Base-by-base conservation (phyloP, 768 basidiomycete species). In the Hydnomerulius pinastri region DNA sequence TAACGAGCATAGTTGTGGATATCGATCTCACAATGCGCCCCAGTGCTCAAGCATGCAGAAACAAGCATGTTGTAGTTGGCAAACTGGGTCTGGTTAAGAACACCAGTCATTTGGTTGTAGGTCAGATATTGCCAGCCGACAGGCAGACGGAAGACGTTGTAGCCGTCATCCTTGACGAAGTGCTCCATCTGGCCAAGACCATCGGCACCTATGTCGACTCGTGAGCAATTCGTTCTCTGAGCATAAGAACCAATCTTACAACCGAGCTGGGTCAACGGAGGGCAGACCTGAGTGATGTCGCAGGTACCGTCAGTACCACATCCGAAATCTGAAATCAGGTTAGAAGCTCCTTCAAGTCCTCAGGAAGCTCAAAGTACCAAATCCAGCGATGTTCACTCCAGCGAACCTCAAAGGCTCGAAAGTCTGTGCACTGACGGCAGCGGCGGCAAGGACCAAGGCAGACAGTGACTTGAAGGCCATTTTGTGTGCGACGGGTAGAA, bases 1-100 rank as follows among this genome's bases (percentile, higher is more conserved):
- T 73, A 84, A 25, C 83, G 69, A 20, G 80, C 83, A 48, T 83
- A 83, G 63, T 83, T 85, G 64, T 82, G 81, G 33, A 79, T 72
- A 63, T 84, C 83, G 43, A 85, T 73, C 56, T 77, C 77, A 50
- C 77, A 84, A 38, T 65, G 69, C 12, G 80, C 77, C 0, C 81
- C 81, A 2, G 77, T 75, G 6, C 51, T 61, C 55, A 85, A 62
- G 57, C 78, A 77, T 18, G 50, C 64, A 1, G 51, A 27, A 18
- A 59, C 55, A 51, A 50, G 74, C 74, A 62, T 81, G 73, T 85
- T 77, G 57, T 83, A 84, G 50, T 76, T 64, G 1, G 64, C 61
- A 47, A 83, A 74, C 50, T 77, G 78, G 9, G 59, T 65, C 9
- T 70, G 53, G 62, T 77, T 64, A 23, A 84, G 60, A 6, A 70